These are phyloP conservation scores for Amphibolis antarctica DNA, from an alignment of 106 monocot genomes.

Conservation along the genomic window DNA sequence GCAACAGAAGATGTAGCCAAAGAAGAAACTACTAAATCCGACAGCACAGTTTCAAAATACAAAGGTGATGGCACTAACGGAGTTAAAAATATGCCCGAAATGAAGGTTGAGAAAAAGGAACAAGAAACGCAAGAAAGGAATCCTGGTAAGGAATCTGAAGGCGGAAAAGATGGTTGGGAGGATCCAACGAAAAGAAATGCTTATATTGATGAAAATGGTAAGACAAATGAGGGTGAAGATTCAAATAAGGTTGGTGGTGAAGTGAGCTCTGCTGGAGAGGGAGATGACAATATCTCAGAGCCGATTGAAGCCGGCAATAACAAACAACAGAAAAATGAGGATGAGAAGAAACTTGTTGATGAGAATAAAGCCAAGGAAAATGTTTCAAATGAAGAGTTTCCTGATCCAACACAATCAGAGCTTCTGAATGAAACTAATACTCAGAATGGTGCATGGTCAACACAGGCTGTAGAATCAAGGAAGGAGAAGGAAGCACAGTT, in stretches of 20 bases:
- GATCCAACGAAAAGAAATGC: conserved; percentile 15
- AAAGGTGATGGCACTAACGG: background rate
- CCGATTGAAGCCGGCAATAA: conserved; percentile 7
- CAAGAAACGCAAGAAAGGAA: conserved; percentile 26
- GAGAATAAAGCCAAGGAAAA: conserved; percentile 21
- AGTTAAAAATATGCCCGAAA: conserved; percentile 2
- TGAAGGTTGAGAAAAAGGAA: conserved; percentile 15
- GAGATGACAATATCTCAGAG: conserved; percentile 3
- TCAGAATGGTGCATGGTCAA: conserved; percentile 57
- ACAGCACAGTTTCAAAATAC: conserved; percentile 2
- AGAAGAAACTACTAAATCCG: conserved; percentile 5
- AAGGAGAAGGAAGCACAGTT: conserved; percentile 58
- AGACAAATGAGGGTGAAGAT: conserved; percentile 5
- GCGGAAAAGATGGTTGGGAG: conserved; percentile 10
- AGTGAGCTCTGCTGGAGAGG: conserved; percentile 8
- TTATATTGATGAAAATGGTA: conserved; percentile 31
- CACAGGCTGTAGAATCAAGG: conserved; percentile 67
- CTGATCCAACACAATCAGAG: conserved; percentile 62
- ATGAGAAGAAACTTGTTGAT: conserved; percentile 19
- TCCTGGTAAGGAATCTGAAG: conserved; percentile 17
- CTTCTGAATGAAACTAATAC: conserved; percentile 69
- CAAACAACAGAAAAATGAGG: conserved; percentile 13
- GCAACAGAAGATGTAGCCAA: conserved; percentile 19
- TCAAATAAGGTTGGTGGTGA: conserved; percentile 2
- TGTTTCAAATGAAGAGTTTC: conserved; percentile 26